phyloP scores from a whole-genome alignment of 305 asterid species.

The Fraxinus ornus region DNA sequence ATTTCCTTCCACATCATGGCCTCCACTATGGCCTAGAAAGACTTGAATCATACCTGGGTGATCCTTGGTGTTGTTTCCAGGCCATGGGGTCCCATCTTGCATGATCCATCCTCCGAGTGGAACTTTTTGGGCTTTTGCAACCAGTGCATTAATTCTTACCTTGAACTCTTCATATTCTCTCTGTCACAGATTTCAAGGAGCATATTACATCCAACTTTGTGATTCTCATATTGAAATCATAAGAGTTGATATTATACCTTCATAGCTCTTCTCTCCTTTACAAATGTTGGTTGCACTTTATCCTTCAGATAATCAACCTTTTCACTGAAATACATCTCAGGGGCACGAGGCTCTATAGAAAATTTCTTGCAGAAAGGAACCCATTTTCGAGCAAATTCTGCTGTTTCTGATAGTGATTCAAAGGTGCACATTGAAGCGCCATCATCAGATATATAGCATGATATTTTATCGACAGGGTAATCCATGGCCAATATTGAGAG shows the following conservation, averaged over 20 bases:
- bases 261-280: conserved; percentile 96
- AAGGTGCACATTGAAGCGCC: conserved; percentile 99
- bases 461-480: conserved; percentile 86
- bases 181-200: conserved; percentile 39
- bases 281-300: conserved; percentile 94
- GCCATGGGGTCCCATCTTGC: conserved; percentile 99
- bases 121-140: conserved; percentile 88
- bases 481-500: conserved; percentile 95
- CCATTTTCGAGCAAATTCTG: conserved; percentile 95
- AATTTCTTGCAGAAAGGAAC: conserved; percentile 96
- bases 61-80: conserved; percentile 92
- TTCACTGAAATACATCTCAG: conserved; percentile 87
- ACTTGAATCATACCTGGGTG: conserved; percentile 99
- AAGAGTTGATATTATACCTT: conserved; percentile 50
- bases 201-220: background rate
- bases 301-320: conserved; percentile 94
- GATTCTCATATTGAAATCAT: conserved; percentile 8
- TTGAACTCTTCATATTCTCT: conserved; percentile 96
- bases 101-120: conserved; percentile 97
- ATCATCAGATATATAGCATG: conserved; percentile 96
- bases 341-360: conserved; percentile 92
- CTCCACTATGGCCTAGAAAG: conserved; percentile 94
- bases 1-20: conserved; percentile 82
- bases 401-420: conserved; percentile 94
- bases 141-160: conserved; percentile 86